Evolutionary conservation across 371 early-diverging fungal genomes (phyloP).

Genomic region (Choanephora cucurbitarum): DNA sequence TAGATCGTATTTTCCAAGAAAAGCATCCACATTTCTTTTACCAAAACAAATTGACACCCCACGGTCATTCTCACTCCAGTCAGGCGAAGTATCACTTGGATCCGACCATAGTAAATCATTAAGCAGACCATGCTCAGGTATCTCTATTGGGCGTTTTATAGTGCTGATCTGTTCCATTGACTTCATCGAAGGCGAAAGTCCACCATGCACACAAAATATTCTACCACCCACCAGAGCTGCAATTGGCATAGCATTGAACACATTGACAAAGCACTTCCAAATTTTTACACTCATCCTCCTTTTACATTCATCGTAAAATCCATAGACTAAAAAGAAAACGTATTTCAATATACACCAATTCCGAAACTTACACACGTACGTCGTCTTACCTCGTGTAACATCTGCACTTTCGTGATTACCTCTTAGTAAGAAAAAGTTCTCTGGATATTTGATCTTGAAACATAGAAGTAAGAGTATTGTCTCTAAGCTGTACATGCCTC

Average conservation of each 20-base stretch:
- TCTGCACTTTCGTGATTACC: constrained; percentile 98
- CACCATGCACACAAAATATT: constrained; percentile 98
- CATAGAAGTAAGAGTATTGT: constrained; percentile 92
- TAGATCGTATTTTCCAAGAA: constrained; percentile 83
- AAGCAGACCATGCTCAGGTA: constrained; percentile 90
- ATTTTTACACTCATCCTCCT: constrained; percentile 87
- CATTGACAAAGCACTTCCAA: constrained; percentile 95
- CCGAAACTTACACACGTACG: not conserved
- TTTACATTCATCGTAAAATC: constrained; percentile 99
- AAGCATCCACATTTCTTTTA: constrained; percentile 78
- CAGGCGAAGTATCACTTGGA: constrained; percentile 69
- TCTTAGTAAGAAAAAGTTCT: constrained; percentile 94
- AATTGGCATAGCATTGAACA: constrained; percentile 96
- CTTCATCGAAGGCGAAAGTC: constrained; percentile 45
- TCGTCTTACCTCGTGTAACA: constrained; percentile 79
- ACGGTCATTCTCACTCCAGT: constrained; percentile 98
- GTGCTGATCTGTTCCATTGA: constrained; percentile 89
- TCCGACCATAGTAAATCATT: constrained; percentile 92
- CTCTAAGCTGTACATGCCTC: constrained; percentile 94
- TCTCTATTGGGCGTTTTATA: constrained; percentile 87
- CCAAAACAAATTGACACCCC: constrained; percentile 97
- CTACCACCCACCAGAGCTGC: constrained; percentile 92
- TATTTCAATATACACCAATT: not conserved
- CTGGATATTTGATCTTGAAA: constrained; percentile 95
- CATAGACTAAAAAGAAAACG: constrained; percentile 74